Base-by-base conservation (phyloP, 768 basidiomycete genomes). In the Russula dissimulans region DNA sequence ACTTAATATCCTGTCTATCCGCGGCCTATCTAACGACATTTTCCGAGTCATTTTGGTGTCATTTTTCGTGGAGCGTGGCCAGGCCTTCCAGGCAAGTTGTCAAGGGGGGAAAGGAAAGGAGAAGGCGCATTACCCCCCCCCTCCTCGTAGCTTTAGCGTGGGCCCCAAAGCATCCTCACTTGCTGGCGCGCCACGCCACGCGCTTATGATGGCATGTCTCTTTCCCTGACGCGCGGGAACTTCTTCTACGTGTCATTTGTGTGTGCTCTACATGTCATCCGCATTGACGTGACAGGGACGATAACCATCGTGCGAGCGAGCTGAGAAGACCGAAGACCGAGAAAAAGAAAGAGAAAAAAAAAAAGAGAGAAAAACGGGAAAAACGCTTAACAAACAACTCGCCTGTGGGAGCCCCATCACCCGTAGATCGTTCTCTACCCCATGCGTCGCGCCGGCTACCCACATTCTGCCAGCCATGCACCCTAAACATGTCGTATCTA, bases 1-100 rank as follows among this genome's bases (percentile, higher is more conserved):
- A 49, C 12, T 55, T 48, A 60, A 60, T 56, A 2, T 10, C 5
- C n/a, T 47, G 51, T 48, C 46, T 26, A 60, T 60, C 47, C 15
- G n/a, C 59, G 59, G 22, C 48, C 41, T 60, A 60, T 60, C 59
- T 48, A 48, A 26, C 53, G 59, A 54, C 4, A 4, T 42, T 5
- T 44, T 44, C 43, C 10, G n/a, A 29, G 11, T 8, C 6, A 14
- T 39, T 52, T 26, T 26, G 22, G 22, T 26, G 22, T 26, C 22
- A 26, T 26, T 26, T 26, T 26, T 26, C 22, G 22, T 26, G 43
- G 38, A 14, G 17, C 36, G 15, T 22, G 29, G 29, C 5, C 42
- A 9, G 41, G 7, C 36, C 38, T 59, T 59, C 53, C 53, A 41
- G 46, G 18, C 39, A 9, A 42, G 22, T 42, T 34, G 32, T 54